Conservation (phyloP, 257 asterid genomes). For the Solanum chiquidenum region DNA sequence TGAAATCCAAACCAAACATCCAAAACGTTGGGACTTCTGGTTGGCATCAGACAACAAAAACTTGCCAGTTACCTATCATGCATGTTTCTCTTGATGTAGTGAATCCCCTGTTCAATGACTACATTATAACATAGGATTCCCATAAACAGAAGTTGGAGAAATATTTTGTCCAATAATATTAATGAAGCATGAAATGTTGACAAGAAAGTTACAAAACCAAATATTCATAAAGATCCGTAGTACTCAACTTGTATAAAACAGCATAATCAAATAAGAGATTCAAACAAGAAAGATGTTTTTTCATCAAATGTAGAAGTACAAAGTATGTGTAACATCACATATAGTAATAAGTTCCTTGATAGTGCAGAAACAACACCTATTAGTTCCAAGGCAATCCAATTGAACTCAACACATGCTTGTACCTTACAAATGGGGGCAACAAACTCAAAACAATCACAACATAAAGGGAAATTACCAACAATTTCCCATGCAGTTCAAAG, state of each 20-base stretch:
- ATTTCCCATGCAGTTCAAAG: neutral
- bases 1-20: neutral
- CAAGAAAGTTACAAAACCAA: neutral
- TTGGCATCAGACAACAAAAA: neutral
- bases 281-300: neutral
- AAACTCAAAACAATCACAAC: neutral
- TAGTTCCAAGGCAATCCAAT: neutral
- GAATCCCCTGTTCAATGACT: neutral
- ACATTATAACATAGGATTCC: neutral
- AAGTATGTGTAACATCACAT: neutral
- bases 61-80: neutral
- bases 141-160: neutral
- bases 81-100: neutral
- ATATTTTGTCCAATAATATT: neutral
- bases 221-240: neutral
- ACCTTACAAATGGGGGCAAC: neutral
- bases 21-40: neutral
- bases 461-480: neutral
- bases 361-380: neutral
- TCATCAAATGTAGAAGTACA: neutral
- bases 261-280: neutral
- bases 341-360: neutral
- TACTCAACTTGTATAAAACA: neutral
- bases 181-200: neutral
- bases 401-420: neutral